Conservation (phyloP, 1,284 basidiomycete species). For the Lentinula novae-zelandiae region DNA sequence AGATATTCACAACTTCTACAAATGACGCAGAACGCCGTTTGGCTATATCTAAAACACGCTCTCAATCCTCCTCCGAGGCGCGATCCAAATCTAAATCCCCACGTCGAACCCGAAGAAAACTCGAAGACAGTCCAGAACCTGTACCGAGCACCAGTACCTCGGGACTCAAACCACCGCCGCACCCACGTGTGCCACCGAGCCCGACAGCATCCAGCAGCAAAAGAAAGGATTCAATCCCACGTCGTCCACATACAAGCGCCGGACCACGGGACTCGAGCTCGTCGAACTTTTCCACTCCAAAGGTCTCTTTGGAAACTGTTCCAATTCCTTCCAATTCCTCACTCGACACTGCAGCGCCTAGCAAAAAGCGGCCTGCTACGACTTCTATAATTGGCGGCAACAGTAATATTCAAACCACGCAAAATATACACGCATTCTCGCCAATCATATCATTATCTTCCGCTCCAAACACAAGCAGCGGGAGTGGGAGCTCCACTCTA, state of each 20-base stretch:
- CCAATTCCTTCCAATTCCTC: not conserved
- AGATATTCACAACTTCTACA: conserved; percentile 61
- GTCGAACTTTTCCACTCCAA: not conserved
- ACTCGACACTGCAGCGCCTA: not conserved
- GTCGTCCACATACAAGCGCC: conserved; percentile 66
- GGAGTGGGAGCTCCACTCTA: not conserved
- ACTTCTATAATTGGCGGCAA: not conserved
- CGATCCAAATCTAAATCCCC: conserved; percentile 64
- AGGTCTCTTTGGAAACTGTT: not conserved
- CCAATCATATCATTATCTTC: conserved; percentile 4
- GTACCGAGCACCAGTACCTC: conserved; percentile 21
- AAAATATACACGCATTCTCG: conserved; percentile 11
- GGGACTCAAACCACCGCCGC: conserved; percentile 6
- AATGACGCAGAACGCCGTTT: conserved; percentile 65
- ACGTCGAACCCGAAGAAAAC: conserved; percentile 35
- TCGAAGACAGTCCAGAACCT: conserved; percentile 21
- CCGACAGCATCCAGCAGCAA: not conserved
- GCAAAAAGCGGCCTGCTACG: conserved; percentile 8
- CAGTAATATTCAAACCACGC: conserved; percentile 6
- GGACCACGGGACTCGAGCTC: conserved; percentile 47
- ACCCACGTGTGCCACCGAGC: not conserved
- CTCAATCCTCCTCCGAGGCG: conserved; percentile 34
- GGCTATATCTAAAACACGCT: conserved; percentile 57
- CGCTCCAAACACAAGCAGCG: not conserved
- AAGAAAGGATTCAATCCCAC: conserved; percentile 18